Base-by-base conservation (phyloP, 1,284 basidiomycete species). In the Austroboletus niveus region DNA sequence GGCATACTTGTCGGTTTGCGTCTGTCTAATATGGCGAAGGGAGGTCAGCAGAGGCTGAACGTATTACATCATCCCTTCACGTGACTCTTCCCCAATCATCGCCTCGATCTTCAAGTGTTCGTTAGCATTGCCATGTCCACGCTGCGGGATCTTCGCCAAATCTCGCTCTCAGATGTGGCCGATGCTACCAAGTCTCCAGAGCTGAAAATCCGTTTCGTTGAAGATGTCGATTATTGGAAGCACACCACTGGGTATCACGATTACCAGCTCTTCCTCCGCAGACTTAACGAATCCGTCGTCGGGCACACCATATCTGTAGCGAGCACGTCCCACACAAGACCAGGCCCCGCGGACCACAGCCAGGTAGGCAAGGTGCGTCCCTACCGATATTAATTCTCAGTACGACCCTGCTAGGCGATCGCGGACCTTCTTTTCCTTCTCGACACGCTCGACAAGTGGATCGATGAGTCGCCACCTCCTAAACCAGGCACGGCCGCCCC, bases 401-500 rank as follows among this genome's bases (percentile, higher is more conserved):
- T 49, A 45, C n/a, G 34, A 63, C 39, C 47, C 9, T 35, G 9
- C 31, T 59, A 89, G 84, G 69, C 77, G 7, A 72, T 85, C 22
- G 54, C 63, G 10, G 66, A 64, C 39, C 71, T 85, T 5, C 60
- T 92, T 3, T 53, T 55, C 1, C 69, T 95, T 49, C 75, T 99
- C 5, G 80, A 89, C 52, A 73, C 74, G n/a, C 72, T 98, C 47
- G 81, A 87, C 58, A 54, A 58, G 1, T 95, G 92, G 92, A 86
- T 95, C 11, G 81, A 89, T 44, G 85, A 89, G 32, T 91, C 94
- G 11, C 92, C 92, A 4, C 85, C 89, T 0, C 77, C 83, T 5
- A 71, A 81, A n/a, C 84, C 85, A 0, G 62, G 63, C 8, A 30
- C 48, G 20, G 31, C 60, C 7, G 86, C 90, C 2, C 97, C 98